Conservation (phyloP, 345 rosid species). For the Melaleuca alternifolia region DNA sequence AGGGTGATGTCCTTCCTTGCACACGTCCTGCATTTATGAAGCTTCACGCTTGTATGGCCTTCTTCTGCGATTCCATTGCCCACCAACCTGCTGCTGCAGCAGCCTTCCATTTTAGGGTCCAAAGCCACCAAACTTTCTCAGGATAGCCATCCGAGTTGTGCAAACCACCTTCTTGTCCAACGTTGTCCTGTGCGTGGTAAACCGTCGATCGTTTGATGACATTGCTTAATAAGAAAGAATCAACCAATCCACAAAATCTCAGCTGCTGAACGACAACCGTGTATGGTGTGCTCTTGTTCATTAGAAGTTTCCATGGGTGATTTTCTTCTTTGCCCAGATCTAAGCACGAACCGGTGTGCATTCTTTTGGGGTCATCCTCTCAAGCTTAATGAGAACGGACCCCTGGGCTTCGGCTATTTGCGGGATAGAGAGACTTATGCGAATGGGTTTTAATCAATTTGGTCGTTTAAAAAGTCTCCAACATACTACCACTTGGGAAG, state of each 20-base stretch:
- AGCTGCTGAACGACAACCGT: neutral
- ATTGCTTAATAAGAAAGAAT: neutral
- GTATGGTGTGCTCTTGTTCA: neutral
- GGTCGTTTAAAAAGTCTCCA: neutral
- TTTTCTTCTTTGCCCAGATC: neutral
- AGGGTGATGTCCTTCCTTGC: conserved; percentile 16
- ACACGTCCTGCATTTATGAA: conserved; percentile 33
- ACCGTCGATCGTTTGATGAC: neutral
- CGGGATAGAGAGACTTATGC: neutral
- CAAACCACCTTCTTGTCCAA: neutral
- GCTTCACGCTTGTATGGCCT: neutral
- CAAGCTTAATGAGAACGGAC: neutral
- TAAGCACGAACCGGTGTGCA: neutral
- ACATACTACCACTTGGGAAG: neutral
- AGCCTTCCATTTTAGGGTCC: neutral
- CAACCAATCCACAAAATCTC: neutral
- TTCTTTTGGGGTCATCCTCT: neutral
- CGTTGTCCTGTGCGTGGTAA: neutral
- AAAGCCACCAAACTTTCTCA: neutral
- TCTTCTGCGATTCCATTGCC: neutral
- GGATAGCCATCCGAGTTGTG: neutral
- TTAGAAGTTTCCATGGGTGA: neutral
- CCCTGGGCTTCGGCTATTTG: neutral
- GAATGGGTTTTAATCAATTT: too few species aligned
- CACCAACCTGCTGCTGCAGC: neutral